These are phyloP conservation scores for Porcisia hertigi DNA, from an alignment of 208 protist species.

Conservation along the genomic window DNA sequence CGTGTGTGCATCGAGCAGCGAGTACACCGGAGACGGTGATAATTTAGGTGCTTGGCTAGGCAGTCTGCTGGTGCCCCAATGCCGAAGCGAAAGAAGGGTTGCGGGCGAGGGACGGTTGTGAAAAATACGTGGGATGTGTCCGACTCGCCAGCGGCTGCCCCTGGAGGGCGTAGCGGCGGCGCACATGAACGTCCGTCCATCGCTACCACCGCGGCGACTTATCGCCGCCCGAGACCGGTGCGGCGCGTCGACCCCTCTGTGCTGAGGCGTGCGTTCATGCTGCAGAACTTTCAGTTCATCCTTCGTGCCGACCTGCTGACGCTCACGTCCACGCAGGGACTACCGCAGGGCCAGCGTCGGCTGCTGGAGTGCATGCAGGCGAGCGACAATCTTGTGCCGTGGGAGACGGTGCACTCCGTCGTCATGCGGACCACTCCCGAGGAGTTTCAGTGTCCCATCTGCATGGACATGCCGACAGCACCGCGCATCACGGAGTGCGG, in stretches of 20 bases:
- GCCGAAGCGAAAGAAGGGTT: constrained; percentile 32
- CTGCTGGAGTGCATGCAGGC: constrained; percentile 60
- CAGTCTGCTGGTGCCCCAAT: neutral
- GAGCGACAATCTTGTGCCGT: constrained; percentile 65
- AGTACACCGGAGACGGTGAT: neutral
- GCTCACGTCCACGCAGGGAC: constrained; percentile 29
- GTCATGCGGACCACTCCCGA: constrained; percentile 70
- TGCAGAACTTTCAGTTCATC: constrained; percentile 91
- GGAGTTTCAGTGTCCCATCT: constrained; percentile 87
- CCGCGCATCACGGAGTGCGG: constrained; percentile 88
- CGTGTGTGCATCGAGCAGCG: neutral
- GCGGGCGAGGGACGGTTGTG: constrained; percentile 27
- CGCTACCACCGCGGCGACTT: constrained; percentile 11
- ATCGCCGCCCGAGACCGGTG: constrained; percentile 28
- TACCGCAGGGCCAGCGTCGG: constrained; percentile 63
- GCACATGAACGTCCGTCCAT: neutral
- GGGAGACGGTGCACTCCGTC: constrained; percentile 80
- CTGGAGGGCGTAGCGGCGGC: neutral
- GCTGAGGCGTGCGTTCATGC: constrained; percentile 78
- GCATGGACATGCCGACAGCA: constrained; percentile 64
- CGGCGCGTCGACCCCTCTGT: constrained; percentile 45
- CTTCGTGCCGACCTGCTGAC: constrained; percentile 64
- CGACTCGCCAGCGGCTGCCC: constrained; percentile 10
- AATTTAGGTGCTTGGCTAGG: neutral
- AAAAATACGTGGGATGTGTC: constrained; percentile 34